Base-by-base conservation (phyloP, 441 rosid genomes). In the Manihot esculenta region DNA sequence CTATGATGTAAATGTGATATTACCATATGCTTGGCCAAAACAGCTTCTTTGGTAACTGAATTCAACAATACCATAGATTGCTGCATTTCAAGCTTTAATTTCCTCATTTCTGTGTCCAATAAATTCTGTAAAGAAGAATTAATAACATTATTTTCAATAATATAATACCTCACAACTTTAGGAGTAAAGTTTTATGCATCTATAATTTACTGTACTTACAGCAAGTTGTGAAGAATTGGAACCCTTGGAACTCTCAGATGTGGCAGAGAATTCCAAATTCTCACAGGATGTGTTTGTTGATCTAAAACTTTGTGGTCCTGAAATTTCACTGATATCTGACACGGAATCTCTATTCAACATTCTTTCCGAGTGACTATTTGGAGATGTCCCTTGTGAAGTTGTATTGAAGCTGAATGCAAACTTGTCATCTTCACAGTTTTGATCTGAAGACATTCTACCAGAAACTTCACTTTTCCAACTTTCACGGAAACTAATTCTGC, bases 81-180 rank as follows among this genome's bases (percentile, higher is more conserved):
- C 75, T 87, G 78, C 66, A 90, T 12, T 66, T 87, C 90, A 18
- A 58, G 79, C 76, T 76, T 85, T 55, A 90, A 64, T 80, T 78
- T 84, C 70, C 55, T 77, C 72, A 86, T 79, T 78, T 86, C 90
- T 21, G 66, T 77, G 7, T 86, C 86, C 77, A 86, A 59, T 56
- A 23, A 62, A 33, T 21, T 68, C 84, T 91, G 76, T 48, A 33
- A 65, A 2, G 68, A 74, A 30, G 64, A 59, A 48, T n/a, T n/a
- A n/a, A n/a, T 1, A 33, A 53, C 10, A 57, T 10, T 38, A 47
- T 53, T 64, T 38, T 72, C 69, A 64, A 27, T 35, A 30, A 66
- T 15, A 2, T 51, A 55, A 56, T 44, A 23, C 42, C 26, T 50
- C 24, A 30, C 17, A 56, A 69, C 10, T 24, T 3, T 7, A 38